Conservation (phyloP, 768 basidiomycete genomes). For the Suillus luteus region DNA sequence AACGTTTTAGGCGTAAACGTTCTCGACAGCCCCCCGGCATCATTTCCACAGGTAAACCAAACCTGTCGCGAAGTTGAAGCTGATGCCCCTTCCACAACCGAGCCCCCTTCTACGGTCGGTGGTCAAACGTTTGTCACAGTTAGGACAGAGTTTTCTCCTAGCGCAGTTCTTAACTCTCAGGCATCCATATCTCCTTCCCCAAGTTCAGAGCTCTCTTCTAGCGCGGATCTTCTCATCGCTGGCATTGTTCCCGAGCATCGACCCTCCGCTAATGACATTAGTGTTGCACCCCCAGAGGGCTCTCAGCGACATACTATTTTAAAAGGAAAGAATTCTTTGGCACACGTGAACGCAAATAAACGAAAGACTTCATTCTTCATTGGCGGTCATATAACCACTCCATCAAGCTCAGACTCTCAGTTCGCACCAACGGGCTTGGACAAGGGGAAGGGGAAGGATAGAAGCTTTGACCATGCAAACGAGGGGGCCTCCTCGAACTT, state of each 20-base stretch:
- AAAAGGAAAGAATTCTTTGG: slow-evolving; percentile 13
- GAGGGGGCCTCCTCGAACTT: background rate
- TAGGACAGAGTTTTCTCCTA: background rate
- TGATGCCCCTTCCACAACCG: background rate
- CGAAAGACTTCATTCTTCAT: slow-evolving; percentile 1
- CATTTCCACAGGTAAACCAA: background rate
- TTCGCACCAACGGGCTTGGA: slow-evolving; percentile 7
- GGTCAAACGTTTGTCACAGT: slow-evolving; percentile 10
- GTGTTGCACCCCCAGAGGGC: slow-evolving; percentile 3
- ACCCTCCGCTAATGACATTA: slow-evolving; percentile 11
- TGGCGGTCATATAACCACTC: background rate
- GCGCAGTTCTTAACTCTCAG: background rate
- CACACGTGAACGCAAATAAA: background rate
- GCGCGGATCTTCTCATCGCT: slow-evolving; percentile 23
- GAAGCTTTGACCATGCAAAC: slow-evolving; percentile 24
- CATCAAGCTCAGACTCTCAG: background rate
- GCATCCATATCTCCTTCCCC: background rate
- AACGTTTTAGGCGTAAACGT: slow-evolving; percentile 72
- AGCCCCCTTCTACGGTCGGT: slow-evolving; percentile 7
- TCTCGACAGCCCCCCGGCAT: slow-evolving; percentile 33
- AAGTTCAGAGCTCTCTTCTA: slow-evolving; percentile 22
- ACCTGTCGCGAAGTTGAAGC: slow-evolving; percentile 4
- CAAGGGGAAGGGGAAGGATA: slow-evolving; percentile 29
- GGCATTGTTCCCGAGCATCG: slow-evolving; percentile 17
- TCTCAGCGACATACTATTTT: slow-evolving; percentile 29